These are phyloP conservation scores for Daldinia sp. DNA, from an alignment of 2,329 filamentous ascomycete species.

Conservation along the genomic window DNA sequence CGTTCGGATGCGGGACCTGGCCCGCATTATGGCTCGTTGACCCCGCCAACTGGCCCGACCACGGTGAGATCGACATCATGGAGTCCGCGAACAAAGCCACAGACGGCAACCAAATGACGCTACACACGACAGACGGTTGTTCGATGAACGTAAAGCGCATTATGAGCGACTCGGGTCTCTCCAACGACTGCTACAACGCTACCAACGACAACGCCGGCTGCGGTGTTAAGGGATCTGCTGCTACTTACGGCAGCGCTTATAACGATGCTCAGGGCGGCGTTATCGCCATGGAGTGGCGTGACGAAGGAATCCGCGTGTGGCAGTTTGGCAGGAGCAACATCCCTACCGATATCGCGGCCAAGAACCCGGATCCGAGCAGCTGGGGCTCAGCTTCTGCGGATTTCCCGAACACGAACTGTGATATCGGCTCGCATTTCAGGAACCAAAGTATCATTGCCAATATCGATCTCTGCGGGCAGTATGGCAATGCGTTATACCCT, in stretches of 20 bases:
- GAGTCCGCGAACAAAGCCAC: slow-evolving; percentile 64
- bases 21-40: slow-evolving; percentile 73
- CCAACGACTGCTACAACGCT: slow-evolving; percentile 59
- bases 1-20: slow-evolving; percentile 71
- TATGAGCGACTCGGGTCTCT: slow-evolving; percentile 55
- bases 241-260: slow-evolving; percentile 60
- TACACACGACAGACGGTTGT: slow-evolving; percentile 64
- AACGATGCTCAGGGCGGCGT: slow-evolving; percentile 65
- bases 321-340: slow-evolving; percentile 60
- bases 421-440: slow-evolving; percentile 65
- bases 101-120: slow-evolving; percentile 65
- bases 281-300: slow-evolving; percentile 68
- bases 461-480: slow-evolving; percentile 69
- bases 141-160: slow-evolving; percentile 63
- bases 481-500: slow-evolving; percentile 58
- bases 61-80: slow-evolving; percentile 72
- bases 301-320: slow-evolving; percentile 70
- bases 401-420: slow-evolving; percentile 69
- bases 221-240: slow-evolving; percentile 55
- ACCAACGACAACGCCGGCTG: slow-evolving; percentile 66
- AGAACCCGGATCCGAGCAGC: slow-evolving; percentile 64
- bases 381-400: slow-evolving; percentile 72
- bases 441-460: slow-evolving; percentile 74
- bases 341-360: slow-evolving; percentile 60
- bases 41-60: slow-evolving; percentile 65